Base-by-base conservation (phyloP, 1,284 basidiomycete species). In the Puccinia horiana region DNA sequence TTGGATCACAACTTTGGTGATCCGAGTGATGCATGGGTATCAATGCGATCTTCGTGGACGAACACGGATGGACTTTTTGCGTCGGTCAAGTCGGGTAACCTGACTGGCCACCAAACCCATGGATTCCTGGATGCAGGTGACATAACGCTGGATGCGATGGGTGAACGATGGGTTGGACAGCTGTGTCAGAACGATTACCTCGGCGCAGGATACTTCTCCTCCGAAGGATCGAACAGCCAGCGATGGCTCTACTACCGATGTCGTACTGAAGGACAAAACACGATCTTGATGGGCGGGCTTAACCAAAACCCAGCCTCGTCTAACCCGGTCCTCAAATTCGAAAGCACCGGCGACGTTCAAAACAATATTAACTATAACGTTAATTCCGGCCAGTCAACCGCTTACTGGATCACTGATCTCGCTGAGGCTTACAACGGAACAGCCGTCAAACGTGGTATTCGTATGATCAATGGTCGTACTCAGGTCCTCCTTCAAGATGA, bases 201-300 rank as follows among this genome's bases (percentile, higher is more conserved):
- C 54, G 90, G 86, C 6, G 83, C 83, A 37, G 85, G 85, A 70
- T 87, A 87, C 85, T 87, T 87, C 49, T 79, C 83, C 82, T 69
- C 70, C 37, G 86, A 86, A 84, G 85, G 86, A 0, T 93, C 95
- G 87, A 87, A 89, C 82, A 90, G 91, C 63, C 86, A 88, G 26
- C 90, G 95, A 83, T 98, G 95, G 95, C 85, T 90, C 83, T 97
- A 96, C 88, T 99, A 97, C 90, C 92, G 96, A 87, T 98, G 96
- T 90, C 91, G 92, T 87, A 98, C 96, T 0, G 93, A 96, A 87
- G 96, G 96, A 18, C 97, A 99, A 89, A 99, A 99, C 90, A 95
- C 94, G 1, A 90, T 99, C 83, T 85, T 96, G 78, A 90, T 98
- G 85, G 91, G 91, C 87, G 88, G 90, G 84, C 86, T 88, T 69